Base-by-base conservation (phyloP, 1,284 basidiomycete genomes). In the Ustilago hordei region DNA sequence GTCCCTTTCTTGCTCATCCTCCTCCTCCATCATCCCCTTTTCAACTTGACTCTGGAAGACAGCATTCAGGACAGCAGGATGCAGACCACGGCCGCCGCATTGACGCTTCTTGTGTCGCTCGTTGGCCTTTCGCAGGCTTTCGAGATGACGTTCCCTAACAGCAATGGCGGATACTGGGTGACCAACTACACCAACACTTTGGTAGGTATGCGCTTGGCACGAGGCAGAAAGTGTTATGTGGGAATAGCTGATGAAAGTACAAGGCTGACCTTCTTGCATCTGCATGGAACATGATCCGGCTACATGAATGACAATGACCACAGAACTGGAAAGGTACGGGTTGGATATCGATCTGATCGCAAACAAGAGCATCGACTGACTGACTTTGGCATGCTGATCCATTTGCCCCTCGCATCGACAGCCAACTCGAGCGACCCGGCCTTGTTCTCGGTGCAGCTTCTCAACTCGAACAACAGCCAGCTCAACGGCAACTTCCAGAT, bases 401-500 rank as follows among this genome's bases (percentile, higher is more conserved):
- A 8, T 19, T 47, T 58, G 41, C 7, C 23, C 17, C 53, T 32
- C 8, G n/a, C 43, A 28, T 6, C 19, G 38, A 4, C 31, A 72
- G 78, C 78, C 68, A 80, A 80, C 71, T 70, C 78, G 61, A 71
- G 53, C 55, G 78, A 80, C 48, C 64, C 76, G 3, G 41, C 34
- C 35, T 78, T 34, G 55, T 78, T 78, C 59, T 75, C 72, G 53
- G 72, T 78, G 35, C 76, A 79, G 70, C 76, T 81, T 4, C 64
- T 81, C 47, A 76, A 71, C 60, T 32, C 64, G 36, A 75, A 81
- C 74, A 70, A 54, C 63, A 71, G 55, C 55, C 36, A 64, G 64
- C 64, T 81, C 32, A 79, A 79, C 60, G 77, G 77, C 34, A 81
- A 81, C 72, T 81, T 79, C 63, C 77, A 81, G 63, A 60, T 81